Evolutionary conservation across 192 early-diverging fungal genomes (phyloP).

Genomic region (Phycomyces nitens): DNA sequence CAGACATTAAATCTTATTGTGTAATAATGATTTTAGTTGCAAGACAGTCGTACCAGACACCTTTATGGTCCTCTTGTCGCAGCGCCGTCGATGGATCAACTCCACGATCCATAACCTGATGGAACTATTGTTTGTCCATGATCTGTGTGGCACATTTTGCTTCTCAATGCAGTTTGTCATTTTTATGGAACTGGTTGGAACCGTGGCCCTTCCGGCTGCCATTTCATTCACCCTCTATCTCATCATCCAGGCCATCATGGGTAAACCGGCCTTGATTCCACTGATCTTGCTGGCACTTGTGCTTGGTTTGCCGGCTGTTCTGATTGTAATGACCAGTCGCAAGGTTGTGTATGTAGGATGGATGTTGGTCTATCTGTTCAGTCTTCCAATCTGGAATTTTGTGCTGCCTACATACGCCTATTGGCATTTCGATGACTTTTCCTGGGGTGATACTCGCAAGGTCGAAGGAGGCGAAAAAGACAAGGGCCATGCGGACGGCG

Average conservation of each 20-base stretch:
- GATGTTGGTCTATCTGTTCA: slow-evolving; percentile 76
- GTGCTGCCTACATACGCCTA: slow-evolving; percentile 72
- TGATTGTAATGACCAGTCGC: slow-evolving; percentile 79
- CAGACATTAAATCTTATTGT: no score
- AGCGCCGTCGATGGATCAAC: slow-evolving; percentile 94
- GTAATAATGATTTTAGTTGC: slow-evolving; percentile 43
- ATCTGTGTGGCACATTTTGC: slow-evolving; percentile 88
- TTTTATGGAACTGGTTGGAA: slow-evolving; percentile 91
- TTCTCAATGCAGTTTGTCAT: slow-evolving; percentile 97
- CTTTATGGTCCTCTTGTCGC: slow-evolving; percentile 79
- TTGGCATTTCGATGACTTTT: slow-evolving; percentile 89
- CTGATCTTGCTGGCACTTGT: slow-evolving; percentile 66
- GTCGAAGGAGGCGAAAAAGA: slow-evolving; percentile 58
- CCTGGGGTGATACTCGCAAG: slow-evolving; percentile 79
- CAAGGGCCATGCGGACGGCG: slow-evolving; percentile 55
- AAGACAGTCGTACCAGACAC: slow-evolving; percentile 87
- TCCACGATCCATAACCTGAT: slow-evolving; percentile 89
- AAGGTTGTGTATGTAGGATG: slow-evolving; percentile 77
- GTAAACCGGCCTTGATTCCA: slow-evolving; percentile 52
- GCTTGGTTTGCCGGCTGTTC: slow-evolving; percentile 70
- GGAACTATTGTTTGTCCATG: slow-evolving; percentile 77
- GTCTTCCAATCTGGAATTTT: slow-evolving; percentile 79
- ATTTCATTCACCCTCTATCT: slow-evolving; percentile 86
- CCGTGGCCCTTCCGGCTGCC: slow-evolving; percentile 88
- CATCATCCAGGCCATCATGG: slow-evolving; percentile 60